Evolutionary conservation across 169 alveolate genomes (phyloP), one percentile per base, ranked within the genome.

Genomic region (Eimeria falciformis): DNA sequence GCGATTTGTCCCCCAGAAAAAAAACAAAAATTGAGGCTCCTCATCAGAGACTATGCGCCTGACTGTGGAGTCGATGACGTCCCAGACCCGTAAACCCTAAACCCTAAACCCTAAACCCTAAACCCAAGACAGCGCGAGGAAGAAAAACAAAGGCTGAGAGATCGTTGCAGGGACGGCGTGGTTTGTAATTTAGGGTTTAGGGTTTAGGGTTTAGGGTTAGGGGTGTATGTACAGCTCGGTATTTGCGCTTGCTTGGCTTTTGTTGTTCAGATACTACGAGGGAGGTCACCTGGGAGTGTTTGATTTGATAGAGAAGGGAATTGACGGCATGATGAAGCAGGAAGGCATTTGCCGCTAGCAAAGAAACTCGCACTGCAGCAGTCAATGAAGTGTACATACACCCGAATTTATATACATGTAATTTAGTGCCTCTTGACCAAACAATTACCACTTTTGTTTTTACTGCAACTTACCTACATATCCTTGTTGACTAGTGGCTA

Each of bases 71-170:
- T 17, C 12, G 73, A 79, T 7, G 88, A 79, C 7, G 73, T 55
- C 23, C 88, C 88, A 9, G 88, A 79, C 73, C 88, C 88, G 88
- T 79, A 29, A 40, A 25, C 69, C 87, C 65, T 45, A 45, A 50
- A 45, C 47, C 47, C 69, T 47, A 45, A 77, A 50, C 55, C 65
- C 65, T 66, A 66, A 66, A 66, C 78, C 78, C 78, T 66, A 66
- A 23, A n/a, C 53, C 45, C 68, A 33, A 29, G 12, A 3, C 81
- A 5, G 50, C n/a, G n/a, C n/a, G n/a, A n/a, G n/a, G n/a, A n/a
- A n/a, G n/a, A n/a, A n/a, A n/a, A n/a, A n/a, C n/a, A n/a, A n/a
- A n/a, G n/a, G n/a, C n/a, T n/a, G n/a, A n/a, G n/a, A n/a, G n/a
- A n/a, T n/a, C n/a, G n/a, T n/a, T n/a, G n/a, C n/a, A 17, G 17